A percentile compares a stretch with the other conserved stretches of the same genome.
Evolutionary conservation across 2,329 filamentous ascomycete species (phyloP).

Genomic region (Dryadomyces sulphureus): DNA sequence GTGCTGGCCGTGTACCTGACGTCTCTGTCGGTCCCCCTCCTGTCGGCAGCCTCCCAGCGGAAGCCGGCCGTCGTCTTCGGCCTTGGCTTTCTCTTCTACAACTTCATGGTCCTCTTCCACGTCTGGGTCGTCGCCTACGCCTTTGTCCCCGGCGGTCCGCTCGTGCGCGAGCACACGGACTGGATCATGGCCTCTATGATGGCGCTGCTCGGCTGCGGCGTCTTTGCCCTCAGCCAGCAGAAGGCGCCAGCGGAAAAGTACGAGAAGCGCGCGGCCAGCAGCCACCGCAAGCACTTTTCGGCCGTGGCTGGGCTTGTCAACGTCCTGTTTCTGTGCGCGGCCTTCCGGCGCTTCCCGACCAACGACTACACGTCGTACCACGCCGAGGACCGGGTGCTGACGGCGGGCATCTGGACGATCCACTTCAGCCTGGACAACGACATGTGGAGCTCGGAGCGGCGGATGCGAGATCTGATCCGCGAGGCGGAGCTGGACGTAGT

Average conservation of each 20-base stretch:
- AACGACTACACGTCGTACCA: slow-evolving; percentile 91
- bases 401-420: slow-evolving; percentile 96
- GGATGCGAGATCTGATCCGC: slow-evolving; percentile 80
- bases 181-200: slow-evolving; percentile 88
- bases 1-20: slow-evolving; percentile 64
- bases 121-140: slow-evolving; percentile 98
- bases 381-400: slow-evolving; percentile 70
- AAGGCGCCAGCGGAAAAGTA: slow-evolving; percentile 26
- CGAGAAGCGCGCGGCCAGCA: slow-evolving; percentile 21
- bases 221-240: slow-evolving; percentile 52
- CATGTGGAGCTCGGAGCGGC: slow-evolving; percentile 94
- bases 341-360: slow-evolving; percentile 81
- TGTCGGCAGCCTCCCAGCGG: slow-evolving; percentile 62
- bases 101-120: slow-evolving; percentile 89
- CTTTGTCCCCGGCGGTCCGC: slow-evolving; percentile 85
- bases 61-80: slow-evolving; percentile 72
- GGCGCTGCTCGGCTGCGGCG: slow-evolving; percentile 68
- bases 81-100: slow-evolving; percentile 79
- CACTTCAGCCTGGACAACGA: slow-evolving; percentile 97
- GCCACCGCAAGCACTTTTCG: slow-evolving; percentile 37
- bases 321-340: slow-evolving; percentile 61
- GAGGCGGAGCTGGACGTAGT: slow-evolving; percentile 96
- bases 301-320: slow-evolving; percentile 59
- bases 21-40: slow-evolving; percentile 61
- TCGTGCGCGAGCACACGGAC: slow-evolving; percentile 87